Percentiles rank a stretch among this genome's conserved stretches.
Evolutionary conservation across 108 stramenopile species (phyloP).

Genomic region (Skeletonema costatum): DNA sequence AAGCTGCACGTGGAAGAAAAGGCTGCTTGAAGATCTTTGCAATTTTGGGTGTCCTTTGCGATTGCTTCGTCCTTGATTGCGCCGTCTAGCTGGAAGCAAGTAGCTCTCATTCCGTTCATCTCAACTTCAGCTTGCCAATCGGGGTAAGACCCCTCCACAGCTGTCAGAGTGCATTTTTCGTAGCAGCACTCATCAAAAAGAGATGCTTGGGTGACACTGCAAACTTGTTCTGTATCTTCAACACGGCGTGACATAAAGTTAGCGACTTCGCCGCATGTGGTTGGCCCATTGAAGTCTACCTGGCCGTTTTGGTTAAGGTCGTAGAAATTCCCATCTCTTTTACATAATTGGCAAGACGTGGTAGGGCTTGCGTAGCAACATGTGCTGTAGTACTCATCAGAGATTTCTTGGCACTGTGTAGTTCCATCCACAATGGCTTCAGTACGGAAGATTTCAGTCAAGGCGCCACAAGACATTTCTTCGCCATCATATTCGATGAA

Average conservation of each 20-base stretch:
- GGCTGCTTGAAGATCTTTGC: slow-evolving; percentile 35
- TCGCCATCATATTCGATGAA: slow-evolving; percentile 37
- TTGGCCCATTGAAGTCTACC: slow-evolving; percentile 52
- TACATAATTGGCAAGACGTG: slow-evolving; percentile 50
- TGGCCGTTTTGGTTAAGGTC: slow-evolving; percentile 41
- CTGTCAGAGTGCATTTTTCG: slow-evolving; percentile 37
- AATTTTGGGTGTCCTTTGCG: slow-evolving; percentile 31
- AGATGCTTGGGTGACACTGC: slow-evolving; percentile 33
- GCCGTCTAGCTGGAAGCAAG: slow-evolving; percentile 42
- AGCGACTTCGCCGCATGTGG: slow-evolving; percentile 42
- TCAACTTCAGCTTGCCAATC: slow-evolving; percentile 51
- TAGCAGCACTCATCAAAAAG: slow-evolving; percentile 47
- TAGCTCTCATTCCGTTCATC: slow-evolving; percentile 43
- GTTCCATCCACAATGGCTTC: slow-evolving; percentile 30
- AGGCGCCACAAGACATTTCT: slow-evolving; percentile 45
- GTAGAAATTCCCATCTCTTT: slow-evolving; percentile 33
- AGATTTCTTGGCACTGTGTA: slow-evolving; percentile 24
- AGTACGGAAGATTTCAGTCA: slow-evolving; percentile 46
- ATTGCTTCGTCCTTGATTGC: slow-evolving; percentile 45
- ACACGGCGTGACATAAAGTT: slow-evolving; percentile 42
- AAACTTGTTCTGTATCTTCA: slow-evolving; percentile 43
- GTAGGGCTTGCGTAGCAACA: slow-evolving; percentile 48
- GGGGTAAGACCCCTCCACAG: slow-evolving; percentile 32
- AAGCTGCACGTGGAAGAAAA: slow-evolving; percentile 44
- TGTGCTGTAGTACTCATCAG: slow-evolving; percentile 17